Conservation (phyloP, 768 basidiomycete genomes). For the Rhizopogon sp. region DNA sequence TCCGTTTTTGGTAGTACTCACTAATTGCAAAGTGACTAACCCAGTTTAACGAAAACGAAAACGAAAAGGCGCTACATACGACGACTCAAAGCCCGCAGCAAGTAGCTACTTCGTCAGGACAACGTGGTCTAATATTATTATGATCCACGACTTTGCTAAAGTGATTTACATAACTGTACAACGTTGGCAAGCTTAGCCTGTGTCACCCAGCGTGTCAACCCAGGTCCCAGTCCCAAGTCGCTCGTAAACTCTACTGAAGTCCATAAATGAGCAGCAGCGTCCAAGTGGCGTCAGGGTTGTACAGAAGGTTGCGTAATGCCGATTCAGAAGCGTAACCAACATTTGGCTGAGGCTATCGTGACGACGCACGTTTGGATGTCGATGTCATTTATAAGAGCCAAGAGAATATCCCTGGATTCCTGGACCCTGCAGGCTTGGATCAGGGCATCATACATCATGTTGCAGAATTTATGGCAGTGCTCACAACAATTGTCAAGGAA, state of each 20-base stretch:
- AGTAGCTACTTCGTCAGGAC: not conserved
- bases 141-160: no score
- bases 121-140: constrained; percentile 8
- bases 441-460: no score
- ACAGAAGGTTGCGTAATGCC: constrained; percentile 35
- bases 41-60: constrained; percentile 3
- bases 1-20: constrained; percentile 15
- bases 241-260: constrained; percentile 69
- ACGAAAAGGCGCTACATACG: not conserved
- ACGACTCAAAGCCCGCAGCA: not conserved
- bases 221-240: no score
- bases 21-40: not conserved
- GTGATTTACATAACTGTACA: constrained; percentile 24
- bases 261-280: constrained; percentile 60
- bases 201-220: no score
- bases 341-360: no score
- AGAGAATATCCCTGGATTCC: no score
- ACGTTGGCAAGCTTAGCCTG: constrained; percentile 22
- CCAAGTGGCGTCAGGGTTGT: constrained; percentile 34
- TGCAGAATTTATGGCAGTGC: no score
- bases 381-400: no score
- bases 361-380: no score
- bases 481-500: no score
- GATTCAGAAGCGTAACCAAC: constrained; percentile 44
- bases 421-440: no score